Evolutionary conservation across 2,329 filamentous ascomycete species (phyloP).

Genomic region (Cladosporium sp.): DNA sequence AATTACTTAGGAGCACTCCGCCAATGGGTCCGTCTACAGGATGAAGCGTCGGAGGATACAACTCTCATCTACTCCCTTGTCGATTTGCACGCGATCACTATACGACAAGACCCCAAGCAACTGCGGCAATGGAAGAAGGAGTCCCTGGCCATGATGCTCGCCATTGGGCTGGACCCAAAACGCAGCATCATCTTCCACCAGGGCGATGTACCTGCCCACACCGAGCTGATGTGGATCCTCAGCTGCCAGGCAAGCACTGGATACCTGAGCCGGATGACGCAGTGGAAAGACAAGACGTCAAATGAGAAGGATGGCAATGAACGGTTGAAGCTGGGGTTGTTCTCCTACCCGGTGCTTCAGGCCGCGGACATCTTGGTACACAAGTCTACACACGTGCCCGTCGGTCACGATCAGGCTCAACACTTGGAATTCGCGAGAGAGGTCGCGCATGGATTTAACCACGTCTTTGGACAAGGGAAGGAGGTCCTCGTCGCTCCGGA

Average conservation of each 20-base stretch:
- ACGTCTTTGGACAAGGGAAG: conserved; percentile 53
- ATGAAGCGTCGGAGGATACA: conserved; percentile 52
- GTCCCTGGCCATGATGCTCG: conserved; percentile 73
- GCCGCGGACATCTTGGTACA: conserved; percentile 92
- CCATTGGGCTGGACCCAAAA: conserved; percentile 76
- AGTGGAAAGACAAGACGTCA: conserved; percentile 73
- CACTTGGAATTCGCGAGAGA: conserved; percentile 91
- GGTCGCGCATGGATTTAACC: conserved; percentile 82
- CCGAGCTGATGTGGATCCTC: conserved; percentile 95
- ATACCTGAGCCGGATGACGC: conserved; percentile 96
- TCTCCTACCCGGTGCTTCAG: conserved; percentile 93
- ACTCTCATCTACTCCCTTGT: conserved; percentile 81
- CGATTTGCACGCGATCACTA: conserved; percentile 88
- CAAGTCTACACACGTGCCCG: conserved; percentile 85
- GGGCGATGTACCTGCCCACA: conserved; percentile 60
- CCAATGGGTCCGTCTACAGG: conserved; percentile 79
- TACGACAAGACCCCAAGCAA: conserved; percentile 59
- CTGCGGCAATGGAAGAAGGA: conserved; percentile 65
- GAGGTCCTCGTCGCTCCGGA: conserved; percentile 60
- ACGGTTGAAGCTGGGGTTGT: conserved; percentile 76
- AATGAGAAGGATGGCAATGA: conserved; percentile 38
- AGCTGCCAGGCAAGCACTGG: conserved; percentile 88
- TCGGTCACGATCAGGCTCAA: conserved; percentile 91
- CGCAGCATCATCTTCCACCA: conserved; percentile 78
- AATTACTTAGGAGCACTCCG: conserved; percentile 90